phyloP scores from a whole-genome alignment of 345 rosid genomes.

The Euphorbia tirucalli region DNA sequence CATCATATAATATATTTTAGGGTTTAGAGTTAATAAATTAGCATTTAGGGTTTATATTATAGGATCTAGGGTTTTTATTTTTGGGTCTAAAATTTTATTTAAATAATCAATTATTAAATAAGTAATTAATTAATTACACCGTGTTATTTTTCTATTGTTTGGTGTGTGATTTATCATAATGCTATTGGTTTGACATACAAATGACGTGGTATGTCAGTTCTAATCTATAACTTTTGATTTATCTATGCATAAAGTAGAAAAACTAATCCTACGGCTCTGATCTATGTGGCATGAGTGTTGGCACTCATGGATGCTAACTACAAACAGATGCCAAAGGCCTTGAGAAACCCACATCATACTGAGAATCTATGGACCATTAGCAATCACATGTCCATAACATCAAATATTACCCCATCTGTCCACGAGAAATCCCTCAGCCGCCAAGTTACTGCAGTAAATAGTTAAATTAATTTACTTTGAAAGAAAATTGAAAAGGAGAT shows the following conservation, averaged over 20 bases:
- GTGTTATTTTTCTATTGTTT: too few species aligned
- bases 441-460: constrained; percentile 66
- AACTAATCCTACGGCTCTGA: constrained; percentile 26
- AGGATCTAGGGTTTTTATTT: too few species aligned
- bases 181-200: too few species aligned
- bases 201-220: too few species aligned
- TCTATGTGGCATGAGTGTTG: background rate
- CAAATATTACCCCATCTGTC: constrained; percentile 72
- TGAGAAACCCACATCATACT: constrained; percentile 23
- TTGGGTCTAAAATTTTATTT: too few species aligned
- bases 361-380: background rate
- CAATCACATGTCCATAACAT: constrained; percentile 77
- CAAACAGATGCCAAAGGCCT: constrained; percentile 7
- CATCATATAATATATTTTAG: too few species aligned
- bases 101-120: too few species aligned
- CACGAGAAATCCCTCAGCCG: constrained; percentile 50
- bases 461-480: background rate
- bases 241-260: constrained; percentile 2
- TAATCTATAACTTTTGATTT: too few species aligned
- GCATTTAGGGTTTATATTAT: too few species aligned
- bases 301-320: background rate
- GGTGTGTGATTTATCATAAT: too few species aligned
- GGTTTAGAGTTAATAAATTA: too few species aligned
- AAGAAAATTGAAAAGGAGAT: background rate
- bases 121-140: too few species aligned